phyloP scores from a whole-genome alignment of 169 alveolate genomes.

The Plasmodium adleri region DNA sequence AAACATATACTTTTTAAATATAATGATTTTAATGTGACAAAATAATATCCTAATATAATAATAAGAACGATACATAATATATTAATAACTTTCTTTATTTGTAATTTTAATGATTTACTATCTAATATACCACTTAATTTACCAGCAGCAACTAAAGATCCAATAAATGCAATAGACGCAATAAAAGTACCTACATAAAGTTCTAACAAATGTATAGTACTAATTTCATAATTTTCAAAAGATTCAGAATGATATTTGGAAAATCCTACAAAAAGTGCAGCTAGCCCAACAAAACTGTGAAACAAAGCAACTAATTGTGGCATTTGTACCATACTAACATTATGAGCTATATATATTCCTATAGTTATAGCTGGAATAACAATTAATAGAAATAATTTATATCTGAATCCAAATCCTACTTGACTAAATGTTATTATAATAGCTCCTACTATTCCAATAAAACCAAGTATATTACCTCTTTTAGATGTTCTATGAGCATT shows the following conservation, averaged over 20 bases:
- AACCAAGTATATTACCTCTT: constrained; percentile 90
- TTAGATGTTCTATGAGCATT: constrained; percentile 89
- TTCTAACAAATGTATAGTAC: constrained; percentile 80
- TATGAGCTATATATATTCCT: constrained; percentile 81
- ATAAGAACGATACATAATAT: constrained; percentile 74
- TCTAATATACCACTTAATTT: constrained; percentile 91
- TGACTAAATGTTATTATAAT: constrained; percentile 85
- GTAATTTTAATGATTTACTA: constrained; percentile 86
- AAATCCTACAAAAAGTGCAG: constrained; percentile 93
- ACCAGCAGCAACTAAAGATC: constrained; percentile 94
- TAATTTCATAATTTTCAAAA: constrained; percentile 63
- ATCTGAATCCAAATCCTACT: constrained; percentile 76
- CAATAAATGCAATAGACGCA: constrained; percentile 95
- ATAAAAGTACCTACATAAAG: constrained; percentile 90
- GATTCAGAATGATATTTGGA: constrained; percentile 82
- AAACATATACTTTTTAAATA: constrained; percentile 73
- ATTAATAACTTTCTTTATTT: constrained; percentile 86
- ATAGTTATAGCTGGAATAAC: constrained; percentile 77
- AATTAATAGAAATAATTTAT: constrained; percentile 76
- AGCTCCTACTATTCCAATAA: constrained; percentile 89
- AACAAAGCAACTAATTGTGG: constrained; percentile 96
- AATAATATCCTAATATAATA: constrained; percentile 79
- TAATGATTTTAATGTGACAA: constrained; percentile 30
- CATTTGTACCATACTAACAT: constrained; percentile 89
- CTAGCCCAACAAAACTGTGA: constrained; percentile 96